Evolutionary conservation across 1,284 basidiomycete species (phyloP).

Genomic region (Heimioporus punctisporus): DNA sequence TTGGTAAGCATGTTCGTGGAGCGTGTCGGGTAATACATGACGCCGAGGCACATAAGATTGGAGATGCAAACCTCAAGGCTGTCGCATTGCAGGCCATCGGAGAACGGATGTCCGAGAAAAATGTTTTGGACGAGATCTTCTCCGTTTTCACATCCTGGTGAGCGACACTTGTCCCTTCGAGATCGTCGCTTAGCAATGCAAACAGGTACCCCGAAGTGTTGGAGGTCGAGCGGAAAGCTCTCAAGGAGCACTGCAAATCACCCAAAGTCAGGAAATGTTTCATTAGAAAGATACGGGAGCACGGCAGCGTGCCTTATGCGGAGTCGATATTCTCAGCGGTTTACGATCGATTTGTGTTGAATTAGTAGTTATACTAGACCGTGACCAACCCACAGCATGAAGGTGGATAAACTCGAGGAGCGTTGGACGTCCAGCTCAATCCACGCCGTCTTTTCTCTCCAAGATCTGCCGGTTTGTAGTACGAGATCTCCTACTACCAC

Average conservation of each 20-base stretch:
- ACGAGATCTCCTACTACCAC: not conserved
- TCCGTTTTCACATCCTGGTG: not conserved
- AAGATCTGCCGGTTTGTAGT: not conserved
- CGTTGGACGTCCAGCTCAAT: constrained; percentile 17
- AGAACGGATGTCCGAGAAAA: not conserved
- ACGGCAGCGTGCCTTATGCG: not conserved
- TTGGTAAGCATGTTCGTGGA: not conserved
- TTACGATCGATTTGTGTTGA: not conserved
- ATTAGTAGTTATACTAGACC: too few species aligned
- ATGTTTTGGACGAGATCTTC: not conserved
- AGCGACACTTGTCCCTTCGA: not conserved
- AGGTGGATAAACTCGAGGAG: constrained; percentile 9
- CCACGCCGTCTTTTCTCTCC: constrained; percentile 5
- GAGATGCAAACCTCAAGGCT: not conserved
- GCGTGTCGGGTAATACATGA: not conserved
- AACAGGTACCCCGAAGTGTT: not conserved
- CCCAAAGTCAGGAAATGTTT: not conserved
- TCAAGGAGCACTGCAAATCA: not conserved
- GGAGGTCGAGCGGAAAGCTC: not conserved
- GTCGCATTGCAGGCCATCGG: not conserved
- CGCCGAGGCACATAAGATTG: not conserved
- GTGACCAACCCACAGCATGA: not conserved
- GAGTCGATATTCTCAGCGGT: not conserved
- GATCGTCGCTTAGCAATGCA: not conserved
- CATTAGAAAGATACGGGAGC: not conserved